phyloP scores from a whole-genome alignment of 352 stramenopile genomes.

The Blastocystis sp. region DNA sequence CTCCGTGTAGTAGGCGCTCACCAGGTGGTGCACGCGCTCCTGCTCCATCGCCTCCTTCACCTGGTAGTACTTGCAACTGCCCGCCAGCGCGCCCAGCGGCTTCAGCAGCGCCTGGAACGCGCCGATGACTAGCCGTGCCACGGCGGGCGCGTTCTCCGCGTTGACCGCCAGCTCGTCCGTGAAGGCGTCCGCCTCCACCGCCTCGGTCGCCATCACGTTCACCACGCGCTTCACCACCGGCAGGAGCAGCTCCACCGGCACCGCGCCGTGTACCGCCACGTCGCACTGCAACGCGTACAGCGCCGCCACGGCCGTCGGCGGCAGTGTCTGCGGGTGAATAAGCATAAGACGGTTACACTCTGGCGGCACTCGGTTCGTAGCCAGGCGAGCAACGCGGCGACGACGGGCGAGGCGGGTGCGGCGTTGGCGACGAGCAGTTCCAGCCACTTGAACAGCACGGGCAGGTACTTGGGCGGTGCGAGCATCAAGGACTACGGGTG shows the following conservation, averaged over 20 bases:
- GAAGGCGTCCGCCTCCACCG: background rate
- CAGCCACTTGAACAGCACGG: background rate
- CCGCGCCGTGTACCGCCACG: background rate
- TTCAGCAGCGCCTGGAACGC: background rate
- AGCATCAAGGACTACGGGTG: background rate
- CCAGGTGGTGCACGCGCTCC: constrained; percentile 13
- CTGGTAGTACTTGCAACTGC: background rate
- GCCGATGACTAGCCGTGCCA: background rate
- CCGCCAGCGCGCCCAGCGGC: background rate
- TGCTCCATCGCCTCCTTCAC: constrained; percentile 56
- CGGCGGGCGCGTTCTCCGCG: background rate
- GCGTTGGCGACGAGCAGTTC: background rate
- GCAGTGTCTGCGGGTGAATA: background rate
- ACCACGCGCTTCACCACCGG: background rate
- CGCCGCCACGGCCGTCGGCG: background rate
- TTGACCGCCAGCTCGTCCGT: background rate
- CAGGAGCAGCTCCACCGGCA: background rate
- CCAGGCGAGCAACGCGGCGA: background rate
- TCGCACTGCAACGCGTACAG: background rate
- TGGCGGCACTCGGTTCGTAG: background rate
- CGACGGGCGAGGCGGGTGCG: background rate
- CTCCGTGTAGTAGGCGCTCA: background rate
- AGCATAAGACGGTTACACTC: background rate
- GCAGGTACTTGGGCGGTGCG: background rate
- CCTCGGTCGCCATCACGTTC: background rate